Percentiles rank a stretch among this genome's conserved stretches.
These are phyloP conservation scores for Neoascochyta sp. DNA, from an alignment of 2,329 filamentous ascomycete genomes.

Conservation along the genomic window DNA sequence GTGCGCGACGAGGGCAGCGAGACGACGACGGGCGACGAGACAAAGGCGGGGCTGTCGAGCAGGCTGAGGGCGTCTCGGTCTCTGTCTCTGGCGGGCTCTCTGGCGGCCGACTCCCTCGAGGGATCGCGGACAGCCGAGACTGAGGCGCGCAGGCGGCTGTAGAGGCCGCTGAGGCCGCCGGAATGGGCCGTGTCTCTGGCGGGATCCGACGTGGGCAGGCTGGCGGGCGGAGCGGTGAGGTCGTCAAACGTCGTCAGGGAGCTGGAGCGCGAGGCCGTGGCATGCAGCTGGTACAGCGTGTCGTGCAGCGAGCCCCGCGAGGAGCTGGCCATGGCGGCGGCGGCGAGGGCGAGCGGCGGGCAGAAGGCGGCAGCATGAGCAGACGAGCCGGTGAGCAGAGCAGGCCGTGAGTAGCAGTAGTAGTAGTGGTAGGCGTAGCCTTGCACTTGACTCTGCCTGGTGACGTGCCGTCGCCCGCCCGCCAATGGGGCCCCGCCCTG, in stretches of 20 bases:
- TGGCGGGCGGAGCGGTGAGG: slow-evolving; percentile 67
- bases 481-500: no score
- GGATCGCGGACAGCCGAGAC: slow-evolving; percentile 45
- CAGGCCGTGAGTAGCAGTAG: no score
- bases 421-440: no score
- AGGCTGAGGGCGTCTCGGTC: no score
- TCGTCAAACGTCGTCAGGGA: slow-evolving; percentile 92
- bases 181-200: slow-evolving; percentile 74
- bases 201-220: slow-evolving; percentile 58
- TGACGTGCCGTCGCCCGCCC: no score
- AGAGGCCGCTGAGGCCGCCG: slow-evolving; percentile 83
- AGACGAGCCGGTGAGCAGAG: no score
- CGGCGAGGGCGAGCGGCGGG: background rate
- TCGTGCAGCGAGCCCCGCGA: slow-evolving; percentile 19
- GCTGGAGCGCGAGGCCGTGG: slow-evolving; percentile 77
- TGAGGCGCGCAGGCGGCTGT: slow-evolving; percentile 77
- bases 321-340: slow-evolving; percentile 24
- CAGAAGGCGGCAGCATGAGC: background rate
- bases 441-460: no score
- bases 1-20: slow-evolving; percentile 36
- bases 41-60: slow-evolving; percentile 25
- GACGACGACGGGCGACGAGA: slow-evolving; percentile 36
- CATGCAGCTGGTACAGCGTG: slow-evolving; percentile 79
- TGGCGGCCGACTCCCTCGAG: slow-evolving; percentile 8
- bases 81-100: no score